Evolutionary conservation across 371 early-diverging fungal genomes (phyloP), one percentile per base, ranked within the genome.

Genomic region (Parasitella parasitica): DNA sequence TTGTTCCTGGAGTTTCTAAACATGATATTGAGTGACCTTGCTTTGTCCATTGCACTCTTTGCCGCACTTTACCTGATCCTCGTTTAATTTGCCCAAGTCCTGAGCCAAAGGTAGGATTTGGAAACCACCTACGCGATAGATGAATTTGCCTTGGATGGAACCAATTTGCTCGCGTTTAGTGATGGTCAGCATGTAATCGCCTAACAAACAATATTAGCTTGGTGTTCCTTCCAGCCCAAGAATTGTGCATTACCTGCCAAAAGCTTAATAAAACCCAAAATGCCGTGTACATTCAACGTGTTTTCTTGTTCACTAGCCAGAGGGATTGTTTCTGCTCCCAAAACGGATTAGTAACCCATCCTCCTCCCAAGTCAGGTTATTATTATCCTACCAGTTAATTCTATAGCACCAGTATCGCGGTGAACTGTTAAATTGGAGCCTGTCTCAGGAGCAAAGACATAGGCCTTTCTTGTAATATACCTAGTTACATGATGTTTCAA

Each of bases 101-200:
- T 72, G 72, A 4, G 86, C 83, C 15, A 92, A 77, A 11, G 94
- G 90, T 28, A 93, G 67, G 28, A 96, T 79, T 63, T 80, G 80
- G 67, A 91, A 88, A n/a, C 83, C 81, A 13, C 87, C 84, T 16
- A 94, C 79, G 28, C 81, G 79, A 77, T 87, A 96, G 22, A 97
- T 84, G 34, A 88, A 85, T 36, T 90, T 80, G 15, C 82, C 84
- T 8, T 72, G 71, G 22, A 88, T 72, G 8, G 77, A 57, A 5
- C 95, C 95, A 13, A 91, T 78, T 41, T 75, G 76, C 54, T 80
- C 82, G 48, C 94, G 85, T 18, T 86, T 87, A 4, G 94, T 95
- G 41, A 96, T 89, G 34, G 93, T 86, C 38, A 97, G 80, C 68
- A 97, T 74, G 59, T 94, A 90, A 55, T 91, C 89, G 20, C 96